Evolutionary conservation across 2,329 filamentous ascomycete genomes (phyloP).

Genomic region (Ophiostoma quercus): DNA sequence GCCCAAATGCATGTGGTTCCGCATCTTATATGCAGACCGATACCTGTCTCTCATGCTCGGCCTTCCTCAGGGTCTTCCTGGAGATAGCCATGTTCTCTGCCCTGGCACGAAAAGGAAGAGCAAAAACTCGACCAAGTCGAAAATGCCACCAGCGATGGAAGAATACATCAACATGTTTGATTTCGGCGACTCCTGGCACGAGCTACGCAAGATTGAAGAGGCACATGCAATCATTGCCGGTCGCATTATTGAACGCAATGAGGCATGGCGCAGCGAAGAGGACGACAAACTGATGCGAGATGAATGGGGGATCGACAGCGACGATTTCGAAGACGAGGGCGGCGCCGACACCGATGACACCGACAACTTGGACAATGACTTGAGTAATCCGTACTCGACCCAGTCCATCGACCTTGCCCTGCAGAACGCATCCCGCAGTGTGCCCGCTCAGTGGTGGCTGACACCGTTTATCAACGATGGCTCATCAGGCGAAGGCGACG

Average conservation of each 20-base stretch:
- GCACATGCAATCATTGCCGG: conserved; percentile 35
- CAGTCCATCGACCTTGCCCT: conserved; percentile 38
- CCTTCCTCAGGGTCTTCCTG: conserved; percentile 37
- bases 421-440: conserved; percentile 34
- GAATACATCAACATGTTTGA: neutral
- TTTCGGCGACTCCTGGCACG: neutral
- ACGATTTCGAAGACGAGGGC: neutral
- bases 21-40: conserved; percentile 43
- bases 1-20: conserved; percentile 43
- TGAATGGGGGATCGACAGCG: neutral
- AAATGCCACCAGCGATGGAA: neutral
- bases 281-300: conserved; percentile 4
- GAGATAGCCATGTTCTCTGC: conserved; percentile 15
- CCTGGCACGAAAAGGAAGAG: neutral
- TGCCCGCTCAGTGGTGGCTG: conserved; percentile 44
- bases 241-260: conserved; percentile 39
- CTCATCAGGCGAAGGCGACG: neutral
- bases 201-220: conserved; percentile 35
- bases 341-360: conserved; percentile 23
- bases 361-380: conserved; percentile 27
- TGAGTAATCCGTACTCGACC: conserved; percentile 31
- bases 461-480: conserved; percentile 25
- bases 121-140: neutral
- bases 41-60: conserved; percentile 47
- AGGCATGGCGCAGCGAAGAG: conserved; percentile 22